These are phyloP conservation scores for Mycena sanguinolenta DNA, from an alignment of 768 basidiomycete species.

Conservation along the genomic window DNA sequence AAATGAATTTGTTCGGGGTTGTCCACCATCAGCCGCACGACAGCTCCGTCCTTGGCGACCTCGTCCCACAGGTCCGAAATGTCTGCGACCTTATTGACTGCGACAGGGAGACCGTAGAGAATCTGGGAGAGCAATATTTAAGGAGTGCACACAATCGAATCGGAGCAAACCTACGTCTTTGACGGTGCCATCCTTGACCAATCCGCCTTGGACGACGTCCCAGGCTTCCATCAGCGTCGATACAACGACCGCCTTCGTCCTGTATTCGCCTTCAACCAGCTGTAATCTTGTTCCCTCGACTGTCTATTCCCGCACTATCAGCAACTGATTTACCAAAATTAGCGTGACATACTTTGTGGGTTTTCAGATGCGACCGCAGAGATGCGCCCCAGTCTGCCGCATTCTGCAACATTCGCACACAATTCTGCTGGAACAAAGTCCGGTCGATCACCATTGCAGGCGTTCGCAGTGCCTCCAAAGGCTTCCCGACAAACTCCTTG, in stretches of 20 bases:
- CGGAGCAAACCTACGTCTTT: conserved; percentile 72
- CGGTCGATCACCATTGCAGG: conserved; percentile 87
- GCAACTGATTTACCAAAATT: background rate
- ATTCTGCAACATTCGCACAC: conserved; percentile 76
- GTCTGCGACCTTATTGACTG: conserved; percentile 78
- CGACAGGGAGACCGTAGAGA: conserved; percentile 83
- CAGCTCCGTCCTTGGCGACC: conserved; percentile 66
- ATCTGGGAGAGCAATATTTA: conserved; percentile 60
- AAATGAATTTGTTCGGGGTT: conserved; percentile 78
- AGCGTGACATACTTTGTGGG: conserved; percentile 71
- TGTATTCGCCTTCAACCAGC: conserved; percentile 65
- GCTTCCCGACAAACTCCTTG: conserved; percentile 69
- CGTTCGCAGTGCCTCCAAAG: conserved; percentile 72
- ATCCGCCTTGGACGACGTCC: conserved; percentile 74
- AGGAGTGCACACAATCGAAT: background rate
- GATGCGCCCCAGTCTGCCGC: conserved; percentile 75
- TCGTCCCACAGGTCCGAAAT: conserved; percentile 71
- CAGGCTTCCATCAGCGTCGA: conserved; percentile 91
- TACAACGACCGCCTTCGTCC: conserved; percentile 75
- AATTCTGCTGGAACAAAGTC: conserved; percentile 78
- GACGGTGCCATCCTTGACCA: conserved; percentile 79
- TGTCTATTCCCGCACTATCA: conserved; percentile 60
- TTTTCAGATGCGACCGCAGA: conserved; percentile 90
- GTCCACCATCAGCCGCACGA: conserved; percentile 80
- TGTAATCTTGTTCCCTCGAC: conserved; percentile 81